These are phyloP conservation scores for Cytospora piceae DNA, from an alignment of 2,329 filamentous ascomycete genomes.

Conservation along the genomic window DNA sequence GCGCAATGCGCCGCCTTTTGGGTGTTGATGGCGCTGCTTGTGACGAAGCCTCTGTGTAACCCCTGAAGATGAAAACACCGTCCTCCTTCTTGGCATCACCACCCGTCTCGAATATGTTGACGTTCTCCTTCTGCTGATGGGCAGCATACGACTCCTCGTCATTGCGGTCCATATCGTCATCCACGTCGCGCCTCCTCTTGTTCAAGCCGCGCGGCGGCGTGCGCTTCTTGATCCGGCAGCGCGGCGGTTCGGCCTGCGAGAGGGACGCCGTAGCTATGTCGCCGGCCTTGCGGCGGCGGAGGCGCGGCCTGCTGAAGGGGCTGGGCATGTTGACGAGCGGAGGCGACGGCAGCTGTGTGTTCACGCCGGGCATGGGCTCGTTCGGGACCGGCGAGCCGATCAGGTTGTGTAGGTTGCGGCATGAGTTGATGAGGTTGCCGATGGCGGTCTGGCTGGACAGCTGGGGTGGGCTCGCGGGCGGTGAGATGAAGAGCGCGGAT, in stretches of 20 bases:
- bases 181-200: constrained; percentile 55
- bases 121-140: constrained; percentile 33
- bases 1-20: constrained; percentile 63
- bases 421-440: constrained; percentile 61
- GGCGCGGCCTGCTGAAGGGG: constrained; percentile 56
- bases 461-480: constrained; percentile 59
- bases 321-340: constrained; percentile 56
- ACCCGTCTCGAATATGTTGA: constrained; percentile 29
- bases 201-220: constrained; percentile 51
- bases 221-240: constrained; percentile 54
- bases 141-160: constrained; percentile 37
- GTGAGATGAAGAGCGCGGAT: constrained; percentile 58
- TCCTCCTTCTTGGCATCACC: constrained; percentile 12
- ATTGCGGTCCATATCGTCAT: constrained; percentile 51
- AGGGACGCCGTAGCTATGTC: constrained; percentile 33
- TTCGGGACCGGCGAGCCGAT: constrained; percentile 47
- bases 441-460: constrained; percentile 51
- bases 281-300: constrained; percentile 51
- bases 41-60: constrained; percentile 29
- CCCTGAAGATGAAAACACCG: constrained; percentile 22
- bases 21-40: constrained; percentile 53
- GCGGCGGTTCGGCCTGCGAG: constrained; percentile 36
- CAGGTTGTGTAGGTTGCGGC: constrained; percentile 64
- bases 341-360: constrained; percentile 54
- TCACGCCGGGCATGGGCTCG: constrained; percentile 43